Base-by-base conservation (phyloP, 345 rosid genomes). In the Hibiscus trionum region DNA sequence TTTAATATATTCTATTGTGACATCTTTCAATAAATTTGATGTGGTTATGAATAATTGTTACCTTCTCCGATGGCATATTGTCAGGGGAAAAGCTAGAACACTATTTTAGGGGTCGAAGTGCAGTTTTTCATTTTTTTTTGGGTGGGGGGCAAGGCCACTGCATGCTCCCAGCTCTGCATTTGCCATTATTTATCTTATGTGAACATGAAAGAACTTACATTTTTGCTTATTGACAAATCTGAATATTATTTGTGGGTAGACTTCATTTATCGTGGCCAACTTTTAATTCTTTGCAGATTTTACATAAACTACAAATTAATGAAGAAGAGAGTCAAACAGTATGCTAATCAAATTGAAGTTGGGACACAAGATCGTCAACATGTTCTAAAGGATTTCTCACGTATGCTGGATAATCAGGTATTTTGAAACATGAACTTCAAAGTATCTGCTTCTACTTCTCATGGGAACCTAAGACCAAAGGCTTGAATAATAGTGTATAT, bases 381-480 rank as follows among this genome's bases (percentile, higher is more conserved):
- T 75, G 98, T 96, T 72, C 96, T 93, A 75, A 96, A 93, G 90
- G 99, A 96, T 85, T 96, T 96, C 91, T 96, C 99, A 5, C 85
- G 90, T 75, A 89, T 93, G 99, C 87, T 96, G 61, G 99, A 96
- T 84, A 83, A 83, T 81, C 93, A 95, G 90, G 99, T 89, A 78
- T 24, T 70, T 50, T 29, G 17, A 63, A 53, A 76, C 35, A 44
- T 66, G 59, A 49, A 26, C 19, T 15, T 63, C 10, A 26, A 59
- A 58, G 66, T 44, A 71, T 44, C 57, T 44, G 33, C 52, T 19
- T 44, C 57, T 59, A 19, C 5, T 59, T 71, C 2, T 69, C 26
- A 16, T 29, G 16, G 21, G 58, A 57, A 35, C 14, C 63, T 57
- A 5, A 55, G 73, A 11, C 69, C 5, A 8, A 66, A 66, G 26